Conservation (phyloP, 768 basidiomycete genomes). For the Psilocybe cubensis region DNA sequence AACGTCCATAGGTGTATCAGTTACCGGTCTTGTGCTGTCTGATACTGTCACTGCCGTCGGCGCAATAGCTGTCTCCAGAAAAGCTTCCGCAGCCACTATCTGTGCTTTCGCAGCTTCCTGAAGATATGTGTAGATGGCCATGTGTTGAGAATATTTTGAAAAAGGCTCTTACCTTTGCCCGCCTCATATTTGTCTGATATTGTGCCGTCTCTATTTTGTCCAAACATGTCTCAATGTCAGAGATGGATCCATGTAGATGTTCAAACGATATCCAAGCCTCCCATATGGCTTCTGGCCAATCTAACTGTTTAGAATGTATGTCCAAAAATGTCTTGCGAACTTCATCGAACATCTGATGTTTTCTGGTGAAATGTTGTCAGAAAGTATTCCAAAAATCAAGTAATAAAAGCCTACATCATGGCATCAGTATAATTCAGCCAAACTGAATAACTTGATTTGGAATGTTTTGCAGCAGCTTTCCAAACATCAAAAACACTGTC, state of each 20-base stretch:
- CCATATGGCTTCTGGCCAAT: conserved; percentile 96
- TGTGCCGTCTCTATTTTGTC: conserved; percentile 70
- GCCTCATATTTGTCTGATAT: conserved; percentile 59
- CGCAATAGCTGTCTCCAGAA: conserved; percentile 37
- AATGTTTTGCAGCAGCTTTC: conserved; percentile 66
- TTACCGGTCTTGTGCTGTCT: not conserved
- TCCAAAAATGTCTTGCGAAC: conserved; percentile 72
- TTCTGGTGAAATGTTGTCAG: conserved; percentile 36
- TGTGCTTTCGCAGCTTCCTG: conserved; percentile 69
- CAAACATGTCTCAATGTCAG: conserved; percentile 63
- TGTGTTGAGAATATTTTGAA: not conserved
- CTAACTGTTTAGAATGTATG: conserved; percentile 71
- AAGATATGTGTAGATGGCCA: not conserved
- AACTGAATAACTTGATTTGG: conserved; percentile 71
- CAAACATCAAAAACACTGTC: conserved; percentile 65
- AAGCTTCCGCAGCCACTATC: conserved; percentile 41
- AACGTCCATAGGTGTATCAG: conserved; percentile 28
- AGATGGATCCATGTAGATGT: conserved; percentile 74
- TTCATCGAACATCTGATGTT: conserved; percentile 53
- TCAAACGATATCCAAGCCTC: conserved; percentile 92
- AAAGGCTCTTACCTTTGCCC: conserved; percentile 57
- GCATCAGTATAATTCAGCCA: conserved; percentile 80
- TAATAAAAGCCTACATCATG: conserved; percentile 57
- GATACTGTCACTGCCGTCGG: conserved; percentile 18
- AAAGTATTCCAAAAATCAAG: conserved; percentile 5